Percentiles rank a stretch among this genome's conserved stretches.
These are phyloP conservation scores for Lactarius sanguifluus DNA, from an alignment of 768 basidiomycete genomes.

Conservation along the genomic window DNA sequence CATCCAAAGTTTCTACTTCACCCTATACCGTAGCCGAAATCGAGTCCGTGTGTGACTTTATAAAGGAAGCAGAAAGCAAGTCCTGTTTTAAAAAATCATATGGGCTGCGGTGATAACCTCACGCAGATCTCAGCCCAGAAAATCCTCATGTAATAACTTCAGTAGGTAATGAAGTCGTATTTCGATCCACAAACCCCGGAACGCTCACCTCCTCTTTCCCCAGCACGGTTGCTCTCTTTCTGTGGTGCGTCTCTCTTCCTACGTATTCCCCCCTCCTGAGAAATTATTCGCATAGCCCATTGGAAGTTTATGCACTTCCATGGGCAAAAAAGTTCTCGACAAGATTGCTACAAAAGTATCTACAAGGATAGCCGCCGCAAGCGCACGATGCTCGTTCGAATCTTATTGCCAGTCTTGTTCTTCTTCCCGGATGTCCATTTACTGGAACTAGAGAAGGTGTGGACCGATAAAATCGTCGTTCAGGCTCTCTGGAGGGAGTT, in stretches of 20 bases:
- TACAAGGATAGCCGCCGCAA: not conserved
- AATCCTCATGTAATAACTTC: constrained; percentile 14
- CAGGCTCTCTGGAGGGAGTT: constrained; percentile 16
- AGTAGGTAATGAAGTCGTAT: constrained; percentile 13
- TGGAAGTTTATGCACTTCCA: constrained; percentile 23
- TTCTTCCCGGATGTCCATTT: constrained; percentile 20
- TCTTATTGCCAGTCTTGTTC: constrained; percentile 15
- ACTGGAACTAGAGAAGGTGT: constrained; percentile 19
- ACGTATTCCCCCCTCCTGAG: not conserved
- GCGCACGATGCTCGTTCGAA: constrained; percentile 3
- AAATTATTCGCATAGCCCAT: not conserved
- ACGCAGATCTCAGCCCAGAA: not conserved
- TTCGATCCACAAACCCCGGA: not conserved
- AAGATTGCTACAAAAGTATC: constrained; percentile 15
- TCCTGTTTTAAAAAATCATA: not conserved
- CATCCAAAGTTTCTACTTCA: constrained; percentile 20
- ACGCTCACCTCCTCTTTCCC: not conserved
- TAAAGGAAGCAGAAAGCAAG: constrained; percentile 10
- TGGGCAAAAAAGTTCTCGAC: constrained; percentile 17
- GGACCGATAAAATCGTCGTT: constrained; percentile 16
- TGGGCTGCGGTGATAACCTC: not conserved
- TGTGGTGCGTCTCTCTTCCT: constrained; percentile 1
- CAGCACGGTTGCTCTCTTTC: constrained; percentile 17
- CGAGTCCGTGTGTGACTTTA: constrained; percentile 10
- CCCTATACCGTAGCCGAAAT: constrained; percentile 17